phyloP scores from a whole-genome alignment of 257 asterid species.

The Avicennia marina region DNA sequence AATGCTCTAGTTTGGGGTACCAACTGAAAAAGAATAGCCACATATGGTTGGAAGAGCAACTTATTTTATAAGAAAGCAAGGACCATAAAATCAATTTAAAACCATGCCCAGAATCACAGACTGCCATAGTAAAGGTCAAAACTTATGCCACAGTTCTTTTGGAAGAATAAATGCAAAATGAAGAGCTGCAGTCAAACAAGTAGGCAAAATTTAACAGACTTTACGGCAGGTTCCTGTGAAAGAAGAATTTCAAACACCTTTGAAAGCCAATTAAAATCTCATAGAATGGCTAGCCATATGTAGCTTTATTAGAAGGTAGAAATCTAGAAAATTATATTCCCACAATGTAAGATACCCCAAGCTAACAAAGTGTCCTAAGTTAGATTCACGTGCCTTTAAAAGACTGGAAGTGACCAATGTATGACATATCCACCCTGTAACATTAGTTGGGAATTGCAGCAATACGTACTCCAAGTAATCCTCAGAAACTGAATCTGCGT shows the following conservation, averaged over 20 bases:
- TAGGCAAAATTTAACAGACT: no score
- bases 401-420: conserved; percentile 95
- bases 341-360: conserved; percentile 23
- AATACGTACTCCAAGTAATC: conserved; percentile 92
- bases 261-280: no score
- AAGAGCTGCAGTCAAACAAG: no score
- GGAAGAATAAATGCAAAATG: no score
- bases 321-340: no score
- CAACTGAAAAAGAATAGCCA: conserved; percentile 9
- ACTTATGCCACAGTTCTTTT: no score
- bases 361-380: conserved; percentile 32
- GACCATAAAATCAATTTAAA: conserved; percentile 4
- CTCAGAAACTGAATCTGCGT: conserved; percentile 85
- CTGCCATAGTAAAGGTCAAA: neutral
- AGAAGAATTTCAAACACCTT: no score
- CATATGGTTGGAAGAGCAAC: neutral
- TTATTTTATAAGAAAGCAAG: conserved; percentile 4
- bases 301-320: no score
- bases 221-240: no score
- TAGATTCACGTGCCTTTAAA: conserved; percentile 73
- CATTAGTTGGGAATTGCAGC: conserved; percentile 94
- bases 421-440: conserved; percentile 97
- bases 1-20: neutral
- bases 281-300: no score
- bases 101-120: neutral